phyloP scores from a whole-genome alignment of 352 stramenopile genomes.

The Thraustotheca clavata region DNA sequence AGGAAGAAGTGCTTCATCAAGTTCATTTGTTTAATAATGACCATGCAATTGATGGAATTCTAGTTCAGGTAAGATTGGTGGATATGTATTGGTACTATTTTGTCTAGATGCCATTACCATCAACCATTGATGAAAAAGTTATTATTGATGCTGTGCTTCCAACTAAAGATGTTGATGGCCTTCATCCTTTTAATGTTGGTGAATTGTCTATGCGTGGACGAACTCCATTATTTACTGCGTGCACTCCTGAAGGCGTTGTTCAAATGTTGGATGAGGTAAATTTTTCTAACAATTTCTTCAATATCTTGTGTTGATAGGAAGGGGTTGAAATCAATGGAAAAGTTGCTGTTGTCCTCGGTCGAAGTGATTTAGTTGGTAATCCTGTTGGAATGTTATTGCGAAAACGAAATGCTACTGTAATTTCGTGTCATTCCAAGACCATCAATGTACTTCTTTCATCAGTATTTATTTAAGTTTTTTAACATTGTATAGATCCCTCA shows the following conservation, averaged over 20 bases:
- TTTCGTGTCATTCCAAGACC: slow-evolving; percentile 94
- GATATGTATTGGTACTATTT: background rate
- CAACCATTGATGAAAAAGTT: slow-evolving; percentile 84
- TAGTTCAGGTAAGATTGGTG: slow-evolving; percentile 63
- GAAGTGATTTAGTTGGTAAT: slow-evolving; percentile 96
- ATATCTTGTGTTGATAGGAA: slow-evolving; percentile 24
- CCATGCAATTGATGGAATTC: slow-evolving; percentile 71
- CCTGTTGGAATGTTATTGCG: slow-evolving; percentile 94
- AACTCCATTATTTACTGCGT: slow-evolving; percentile 51
- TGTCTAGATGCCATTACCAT: slow-evolving; percentile 73
- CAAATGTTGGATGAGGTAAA: slow-evolving; percentile 78
- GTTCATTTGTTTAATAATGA: slow-evolving; percentile 69
- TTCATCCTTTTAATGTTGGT: slow-evolving; percentile 96
- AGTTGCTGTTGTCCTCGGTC: slow-evolving; percentile 94
- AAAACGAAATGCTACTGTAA: slow-evolving; percentile 94
- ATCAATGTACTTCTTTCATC: slow-evolving; percentile 33
- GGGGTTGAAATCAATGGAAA: slow-evolving; percentile 90
- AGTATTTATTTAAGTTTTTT: background rate
- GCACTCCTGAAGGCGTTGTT: slow-evolving; percentile 86
- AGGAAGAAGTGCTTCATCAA: slow-evolving; percentile 52
- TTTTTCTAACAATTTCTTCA: slow-evolving; percentile 36
- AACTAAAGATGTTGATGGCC: slow-evolving; percentile 98
- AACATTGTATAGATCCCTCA: slow-evolving; percentile 29
- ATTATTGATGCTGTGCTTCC: slow-evolving; percentile 88
- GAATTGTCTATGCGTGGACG: slow-evolving; percentile 58